A percentile compares a stretch with the other conserved stretches of the same genome.
These are phyloP conservation scores for Apiospora sp. DNA, from an alignment of 2,329 filamentous ascomycete genomes.

Conservation along the genomic window DNA sequence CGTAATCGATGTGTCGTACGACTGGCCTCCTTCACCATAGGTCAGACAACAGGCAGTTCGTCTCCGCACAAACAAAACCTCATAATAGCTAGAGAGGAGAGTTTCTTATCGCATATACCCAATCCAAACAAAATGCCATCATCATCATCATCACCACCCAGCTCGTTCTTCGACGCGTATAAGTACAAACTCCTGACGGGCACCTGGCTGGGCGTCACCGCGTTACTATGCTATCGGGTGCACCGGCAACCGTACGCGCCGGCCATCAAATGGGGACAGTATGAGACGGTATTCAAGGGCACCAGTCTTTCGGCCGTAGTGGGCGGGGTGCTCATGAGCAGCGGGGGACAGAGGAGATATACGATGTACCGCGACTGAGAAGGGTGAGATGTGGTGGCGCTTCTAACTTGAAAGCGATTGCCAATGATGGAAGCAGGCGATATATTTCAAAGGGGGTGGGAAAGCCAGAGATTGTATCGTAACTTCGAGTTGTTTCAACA, in stretches of 20 bases:
- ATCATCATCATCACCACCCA: neutral
- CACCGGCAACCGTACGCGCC: constrained; percentile 29
- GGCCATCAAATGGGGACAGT: constrained; percentile 29
- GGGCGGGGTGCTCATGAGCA: constrained; percentile 29
- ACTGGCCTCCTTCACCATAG: too few species aligned
- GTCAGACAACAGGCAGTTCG: too few species aligned
- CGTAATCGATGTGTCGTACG: too few species aligned
- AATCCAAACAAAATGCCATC: neutral
- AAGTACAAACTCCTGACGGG: constrained; percentile 77
- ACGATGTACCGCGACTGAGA: constrained; percentile 25
- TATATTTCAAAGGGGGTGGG: neutral
- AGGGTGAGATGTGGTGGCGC: constrained; percentile 12
- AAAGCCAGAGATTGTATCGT: too few species aligned
- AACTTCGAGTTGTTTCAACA: too few species aligned
- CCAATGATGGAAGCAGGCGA: neutral
- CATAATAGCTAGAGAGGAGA: neutral
- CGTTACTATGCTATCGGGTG: constrained; percentile 30
- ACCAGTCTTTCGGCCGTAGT: constrained; percentile 29
- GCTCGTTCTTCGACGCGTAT: constrained; percentile 22
- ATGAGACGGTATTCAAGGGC: constrained; percentile 32
- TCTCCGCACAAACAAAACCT: too few species aligned
- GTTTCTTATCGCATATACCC: neutral
- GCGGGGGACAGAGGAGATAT: constrained; percentile 28
- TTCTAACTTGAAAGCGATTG: neutral
- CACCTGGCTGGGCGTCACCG: constrained; percentile 66